Base-by-base conservation (phyloP, 2,329 filamentous ascomycete genomes). In the Xylaria sp. region DNA sequence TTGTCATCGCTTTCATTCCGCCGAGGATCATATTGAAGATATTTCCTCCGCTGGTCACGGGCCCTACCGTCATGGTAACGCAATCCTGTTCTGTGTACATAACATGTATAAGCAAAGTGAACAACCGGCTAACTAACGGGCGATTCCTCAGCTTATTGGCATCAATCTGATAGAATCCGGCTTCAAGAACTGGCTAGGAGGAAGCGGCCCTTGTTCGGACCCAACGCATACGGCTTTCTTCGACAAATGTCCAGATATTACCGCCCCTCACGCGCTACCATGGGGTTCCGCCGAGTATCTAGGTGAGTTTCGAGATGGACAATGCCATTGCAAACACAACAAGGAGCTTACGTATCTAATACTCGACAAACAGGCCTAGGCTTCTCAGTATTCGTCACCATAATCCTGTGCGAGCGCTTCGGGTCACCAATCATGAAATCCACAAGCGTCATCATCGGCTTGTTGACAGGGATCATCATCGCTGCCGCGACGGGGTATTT, bases 391-490 rank as follows among this genome's bases (percentile, higher is more conserved):
- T 95, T 95, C 76, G 73, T 91, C 53, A 92, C 90, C 33, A 95
- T 96, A 76, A 90, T 96, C 68, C 77, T 95, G 13, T 93, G 91
- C 77, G 93, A 96, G 79, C 88, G 92, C 11, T 94, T 94, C 74
- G 93, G 93, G 1, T 87, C 92, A 0, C 93, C 93, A 0, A 91
- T 96, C 72, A 94, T 96, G 91, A 94, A 94, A 77, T 92, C 89
- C 2, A 91, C 89, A 7, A 89, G 90, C 36, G 92, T 95, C 38
- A 88, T 94, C 49, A 84, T 93, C 65, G 92, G 93, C 15, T 84
- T 94, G 5, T 85, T 93, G 0, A 84, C 90, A 1, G 93, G 93
- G 54, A 94, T 92, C 80, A 91, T 94, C 74, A 92, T 96, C 69
- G 92, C 91, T 11, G 92, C 86, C 0, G 92, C 92, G 1, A 90